Evolutionary conservation across 495 filamentous ascomycete genomes (phyloP).

Genomic region (Beverwykella pulmonaria): DNA sequence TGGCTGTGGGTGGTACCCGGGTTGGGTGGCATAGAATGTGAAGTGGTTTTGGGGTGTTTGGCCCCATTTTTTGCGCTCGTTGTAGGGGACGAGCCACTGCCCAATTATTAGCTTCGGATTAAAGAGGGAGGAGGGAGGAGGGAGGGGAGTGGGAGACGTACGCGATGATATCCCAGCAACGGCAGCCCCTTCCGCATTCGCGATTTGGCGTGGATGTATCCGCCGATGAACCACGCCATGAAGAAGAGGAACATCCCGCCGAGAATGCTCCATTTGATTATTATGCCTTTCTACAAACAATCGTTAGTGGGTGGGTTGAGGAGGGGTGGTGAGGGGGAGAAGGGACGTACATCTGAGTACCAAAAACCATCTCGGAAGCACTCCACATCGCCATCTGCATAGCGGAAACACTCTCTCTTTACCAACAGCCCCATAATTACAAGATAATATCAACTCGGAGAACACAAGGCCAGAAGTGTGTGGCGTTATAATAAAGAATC

Average conservation of each 20-base stretch:
- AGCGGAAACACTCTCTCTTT: slow-evolving; percentile 28
- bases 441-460: not conserved
- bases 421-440: slow-evolving; percentile 23
- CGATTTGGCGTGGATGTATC: slow-evolving; percentile 64
- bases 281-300: slow-evolving; percentile 55
- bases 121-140: slow-evolving; percentile 1
- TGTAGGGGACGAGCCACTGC: slow-evolving; percentile 66
- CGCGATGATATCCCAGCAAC: slow-evolving; percentile 69
- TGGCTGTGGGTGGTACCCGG: slow-evolving; percentile 49
- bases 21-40: slow-evolving; percentile 47
- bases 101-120: slow-evolving; percentile 11
- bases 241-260: slow-evolving; percentile 53
- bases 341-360: slow-evolving; percentile 23
- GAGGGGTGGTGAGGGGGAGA: not conserved
- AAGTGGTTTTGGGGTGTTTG: slow-evolving; percentile 46
- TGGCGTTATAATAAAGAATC: too few relatives aligned
- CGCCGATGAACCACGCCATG: slow-evolving; percentile 60
- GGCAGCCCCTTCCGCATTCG: slow-evolving; percentile 62
- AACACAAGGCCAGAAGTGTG: not conserved
- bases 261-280: slow-evolving; percentile 71
- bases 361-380: slow-evolving; percentile 32
- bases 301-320: slow-evolving; percentile 7
- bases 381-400: slow-evolving; percentile 21
- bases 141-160: slow-evolving; percentile 42
- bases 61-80: slow-evolving; percentile 54